Base-by-base conservation (phyloP, 2,329 filamentous ascomycete species). In the Fusarium sororula region DNA sequence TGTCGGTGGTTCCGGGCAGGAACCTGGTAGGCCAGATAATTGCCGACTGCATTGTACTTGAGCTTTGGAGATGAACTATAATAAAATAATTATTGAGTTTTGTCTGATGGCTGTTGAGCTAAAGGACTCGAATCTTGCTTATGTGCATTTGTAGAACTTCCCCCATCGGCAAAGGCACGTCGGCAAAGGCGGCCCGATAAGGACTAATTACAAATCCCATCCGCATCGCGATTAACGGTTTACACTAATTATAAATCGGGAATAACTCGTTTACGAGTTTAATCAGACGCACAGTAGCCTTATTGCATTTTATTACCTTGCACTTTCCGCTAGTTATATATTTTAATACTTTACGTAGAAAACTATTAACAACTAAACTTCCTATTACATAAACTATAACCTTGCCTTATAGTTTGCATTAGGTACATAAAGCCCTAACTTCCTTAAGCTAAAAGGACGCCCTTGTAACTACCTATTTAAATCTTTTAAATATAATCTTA, bases 391-490 rank as follows among this genome's bases (percentile, higher is more conserved):
- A 32, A 32, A 14, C 5, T 32, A 1, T 32, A 7, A 32, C 13
- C 13, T 14, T 14, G 2, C 30, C 1, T 32, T 7, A 14, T 2
- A 32, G 32, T 11, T 15, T 3, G 4, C 7, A 22, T 8, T 5
- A 22, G 14, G 20, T 7, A 11, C 6, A 30, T 48, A 3, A 12
- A 11, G 9, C 14, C 3, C 9, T 4, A 15, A 15, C 4, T 17
- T 11, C 13, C 9, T 4, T 12, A 4, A 6, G 9, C 11, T 3
- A 50, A 13, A 5, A 5, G 18, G 17, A 24, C 6, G 22, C 10
- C 7, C 30, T 32, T 24, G 0, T 14, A 35, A 35, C 32, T 32
- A 32, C 32, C 13, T 32, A 6, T 2, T 14, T 32, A 32, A 32
- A 32, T 14, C 5, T 32, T 32, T 32, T 14, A 32, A 14, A 32